Conservation (phyloP, 2,329 filamentous ascomycete species). For the Colletotrichum plurivorum region DNA sequence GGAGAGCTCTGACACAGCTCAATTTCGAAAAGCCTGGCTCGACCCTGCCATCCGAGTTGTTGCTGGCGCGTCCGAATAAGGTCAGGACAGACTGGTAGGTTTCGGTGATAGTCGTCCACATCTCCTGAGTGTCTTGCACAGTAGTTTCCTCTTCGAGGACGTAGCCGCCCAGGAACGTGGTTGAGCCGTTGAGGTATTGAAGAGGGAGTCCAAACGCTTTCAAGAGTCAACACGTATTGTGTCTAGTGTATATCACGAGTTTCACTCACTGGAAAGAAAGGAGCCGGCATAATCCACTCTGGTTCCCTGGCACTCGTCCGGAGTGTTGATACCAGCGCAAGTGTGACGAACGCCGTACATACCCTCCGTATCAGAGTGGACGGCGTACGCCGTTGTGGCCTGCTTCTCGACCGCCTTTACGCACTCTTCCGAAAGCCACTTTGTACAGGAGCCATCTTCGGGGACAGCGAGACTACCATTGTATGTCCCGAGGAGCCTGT, state of each 20-base stretch:
- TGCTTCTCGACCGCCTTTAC: conserved; percentile 7
- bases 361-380: conserved; percentile 2
- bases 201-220: not conserved
- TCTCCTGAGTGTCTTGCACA: not conserved
- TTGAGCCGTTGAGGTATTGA: conserved; percentile 14
- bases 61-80: conserved; percentile 6
- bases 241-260: not conserved
- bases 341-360: conserved; percentile 1
- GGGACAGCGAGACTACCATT: not conserved
- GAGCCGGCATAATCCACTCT: not conserved
- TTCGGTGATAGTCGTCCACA: conserved; percentile 14
- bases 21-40: conserved; percentile 19
- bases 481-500: not conserved
- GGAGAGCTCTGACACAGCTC: conserved; percentile 7
- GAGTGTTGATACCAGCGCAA: conserved; percentile 2
- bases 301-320: conserved; percentile 3
- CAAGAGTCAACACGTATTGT: not conserved
- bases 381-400: conserved; percentile 2
- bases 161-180: conserved; percentile 13
- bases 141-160: not conserved
- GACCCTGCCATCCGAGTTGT: not conserved
- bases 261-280: not conserved
- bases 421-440: conserved; percentile 15
- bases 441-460: conserved; percentile 6
- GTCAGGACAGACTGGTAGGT: conserved; percentile 1